Base-by-base conservation (phyloP, 1,139 yeast species). In the Yamadazyma buinensis region DNA sequence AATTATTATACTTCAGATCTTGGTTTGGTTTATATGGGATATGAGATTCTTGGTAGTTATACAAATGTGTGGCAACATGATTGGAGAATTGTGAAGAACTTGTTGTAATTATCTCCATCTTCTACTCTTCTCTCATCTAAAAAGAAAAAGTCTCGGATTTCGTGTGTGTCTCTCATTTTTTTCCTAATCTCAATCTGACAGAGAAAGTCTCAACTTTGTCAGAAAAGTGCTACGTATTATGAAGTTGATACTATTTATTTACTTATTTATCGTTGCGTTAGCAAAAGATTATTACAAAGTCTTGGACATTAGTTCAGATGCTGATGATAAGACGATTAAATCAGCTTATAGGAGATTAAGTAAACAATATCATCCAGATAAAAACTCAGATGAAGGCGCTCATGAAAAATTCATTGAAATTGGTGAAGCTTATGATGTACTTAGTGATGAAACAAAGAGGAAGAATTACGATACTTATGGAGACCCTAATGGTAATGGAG, bases 331-430 rank as follows among this genome's bases (percentile, higher is more conserved):
- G 47, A 90, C 90, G 39, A 85, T 92, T 63, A 87, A 86, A 55
- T 77, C 80, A 41, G 96, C 97, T 0, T 92, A 90, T 58, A 65
- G 96, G 47, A 77, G 77, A 41, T 66, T 92, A 44, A 82, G 94
- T 46, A 84, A 88, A 57, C 86, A 85, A 52, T 88, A 77, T 58
- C 98, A 92, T 54, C 98, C 98, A 1, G 98, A 92, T 58, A 92
- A 94, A 64, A 92, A 92, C 52, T 83, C 70, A 5, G 77, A 82
- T 45, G 92, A 85, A 15, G 82, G 74, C 28, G 95, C 97, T 2
- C 90, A 85, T 45, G 82, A 83, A 38, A 82, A 76, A 59, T 92
- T 88, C 58, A 81, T 92, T 34, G 95, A 88, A 56, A 77, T 92
- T 20, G 95, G 96, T 7, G 95, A 84, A 48, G 97, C 97, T 0